phyloP scores from a whole-genome alignment of 257 asterid species.

The Striga asiatica region DNA sequence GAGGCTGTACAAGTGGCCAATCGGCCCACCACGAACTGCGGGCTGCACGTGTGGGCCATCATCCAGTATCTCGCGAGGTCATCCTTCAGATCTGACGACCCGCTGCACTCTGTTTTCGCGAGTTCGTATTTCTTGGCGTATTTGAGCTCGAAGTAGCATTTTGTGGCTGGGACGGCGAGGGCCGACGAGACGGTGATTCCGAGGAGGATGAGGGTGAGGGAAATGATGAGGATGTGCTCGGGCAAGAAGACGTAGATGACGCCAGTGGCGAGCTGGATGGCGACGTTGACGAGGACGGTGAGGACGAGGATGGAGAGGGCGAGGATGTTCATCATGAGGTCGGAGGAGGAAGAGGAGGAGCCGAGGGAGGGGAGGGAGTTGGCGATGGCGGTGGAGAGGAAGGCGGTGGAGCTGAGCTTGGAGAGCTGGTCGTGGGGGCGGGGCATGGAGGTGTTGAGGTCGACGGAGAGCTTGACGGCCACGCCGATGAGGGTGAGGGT shows the following conservation, averaged over 20 bases:
- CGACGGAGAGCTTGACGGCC: conserved; percentile 68
- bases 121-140: background rate
- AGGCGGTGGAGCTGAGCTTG: conserved; percentile 56
- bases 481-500: conserved; percentile 54
- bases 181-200: background rate
- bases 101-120: background rate
- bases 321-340: background rate
- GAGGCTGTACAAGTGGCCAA: conserved; percentile 50
- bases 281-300: background rate
- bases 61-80: conserved; percentile 65
- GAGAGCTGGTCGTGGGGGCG: conserved; percentile 54
- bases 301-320: background rate
- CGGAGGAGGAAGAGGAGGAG: no score
- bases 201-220: background rate
- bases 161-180: background rate
- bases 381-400: conserved; percentile 49
- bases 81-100: conserved; percentile 6
- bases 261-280: background rate
- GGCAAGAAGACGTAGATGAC: background rate
- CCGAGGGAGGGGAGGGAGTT: conserved; percentile 18
- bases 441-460: conserved; percentile 76
- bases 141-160: background rate
- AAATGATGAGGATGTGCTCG: background rate
- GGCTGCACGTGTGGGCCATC: conserved; percentile 82
- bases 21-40: conserved; percentile 64